Evolutionary conservation across 1,284 basidiomycete genomes (phyloP), one percentile per base, ranked within the genome.

Genomic region (Moesziomyces sp.): DNA sequence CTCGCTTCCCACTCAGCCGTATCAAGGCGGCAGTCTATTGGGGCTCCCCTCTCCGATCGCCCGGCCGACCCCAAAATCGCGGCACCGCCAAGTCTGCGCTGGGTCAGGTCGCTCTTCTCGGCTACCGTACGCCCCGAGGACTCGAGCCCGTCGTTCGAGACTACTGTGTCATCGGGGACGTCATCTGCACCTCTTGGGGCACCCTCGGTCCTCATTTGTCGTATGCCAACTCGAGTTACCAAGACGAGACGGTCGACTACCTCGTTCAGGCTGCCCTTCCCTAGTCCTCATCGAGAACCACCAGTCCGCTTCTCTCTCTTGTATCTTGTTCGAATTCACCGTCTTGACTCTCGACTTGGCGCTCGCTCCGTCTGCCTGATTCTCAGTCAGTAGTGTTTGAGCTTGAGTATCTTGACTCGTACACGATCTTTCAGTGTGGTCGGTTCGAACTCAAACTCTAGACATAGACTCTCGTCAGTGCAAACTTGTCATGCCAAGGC

Each of bases 121-220:
- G 61, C 9, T 64, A 64, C 30, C 54, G 61, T 18, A 64, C 61
- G 18, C 61, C 61, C 0, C 54, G 61, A n/a, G 61, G 61, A n/a
- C 35, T 64, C 28, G 43, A 64, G 55, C 50, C 54, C 11, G 30
- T 24, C 6, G 61, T 64, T 7, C 50, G 61, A 19, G 61, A 64
- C 46, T 64, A 57, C 42, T 64, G 61, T 30, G 28, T 53, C 16
- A 24, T 16, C 3, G 42, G 40, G 7, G 61, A 64, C 21, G 45
- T 64, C 30, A 64, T 64, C 30, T 64, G 61, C 42, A 53, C 54
- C 3, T 24, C 23, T 5, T 64, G 19, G 13, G 61, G 61, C 7
- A 45, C 33, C 11, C 23, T 63, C 11, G 52, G 54, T 1, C 44
- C 43, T 10, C 61, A 64, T 24, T 33, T 64, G 50, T 57, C 54